Conservation (phyloP, 345 rosid genomes). For the Triadica sebifera region DNA sequence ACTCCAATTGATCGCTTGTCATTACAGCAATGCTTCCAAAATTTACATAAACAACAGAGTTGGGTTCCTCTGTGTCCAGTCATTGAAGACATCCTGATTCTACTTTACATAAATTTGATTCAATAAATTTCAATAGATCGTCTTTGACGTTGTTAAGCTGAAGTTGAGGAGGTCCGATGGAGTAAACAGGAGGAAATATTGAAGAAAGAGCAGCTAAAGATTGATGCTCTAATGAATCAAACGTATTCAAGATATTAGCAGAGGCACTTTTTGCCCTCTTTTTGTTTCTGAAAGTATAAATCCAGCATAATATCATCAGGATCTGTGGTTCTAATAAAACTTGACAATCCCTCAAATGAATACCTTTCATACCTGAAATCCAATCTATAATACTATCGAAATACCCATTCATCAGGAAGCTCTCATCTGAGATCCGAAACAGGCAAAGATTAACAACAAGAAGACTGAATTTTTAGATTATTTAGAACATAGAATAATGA, state of each 20-base stretch:
- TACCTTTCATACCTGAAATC: constrained; percentile 20
- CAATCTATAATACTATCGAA: constrained; percentile 15
- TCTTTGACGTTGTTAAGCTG: not conserved
- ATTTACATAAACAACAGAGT: constrained; percentile 14
- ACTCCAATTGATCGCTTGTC: constrained; percentile 12
- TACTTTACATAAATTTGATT: constrained; percentile 17
- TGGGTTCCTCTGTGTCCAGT: constrained; percentile 9
- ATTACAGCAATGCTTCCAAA: constrained; percentile 21
- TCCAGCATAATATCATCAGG: constrained; percentile 1
- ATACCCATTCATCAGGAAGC: constrained; percentile 13
- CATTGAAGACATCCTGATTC: constrained; percentile 9
- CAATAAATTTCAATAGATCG: not conserved
- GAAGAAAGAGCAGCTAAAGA: not conserved
- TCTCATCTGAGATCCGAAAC: constrained; percentile 11
- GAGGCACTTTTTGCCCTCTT: constrained; percentile 12
- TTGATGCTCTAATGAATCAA: constrained; percentile 12
- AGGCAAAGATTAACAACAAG: not conserved
- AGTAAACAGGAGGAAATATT: constrained; percentile 7
- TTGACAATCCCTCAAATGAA: constrained; percentile 14
- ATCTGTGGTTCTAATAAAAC: constrained; percentile 17
- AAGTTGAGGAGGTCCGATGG: constrained; percentile 13
- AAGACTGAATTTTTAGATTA: too few relatives aligned
- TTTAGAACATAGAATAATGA: too few relatives aligned
- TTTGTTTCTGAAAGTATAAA: not conserved
- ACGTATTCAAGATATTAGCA: constrained; percentile 18